Evolutionary conservation across 345 rosid species (phyloP), one percentile per base, ranked within the genome.

Genomic region (Litchi chinensis): DNA sequence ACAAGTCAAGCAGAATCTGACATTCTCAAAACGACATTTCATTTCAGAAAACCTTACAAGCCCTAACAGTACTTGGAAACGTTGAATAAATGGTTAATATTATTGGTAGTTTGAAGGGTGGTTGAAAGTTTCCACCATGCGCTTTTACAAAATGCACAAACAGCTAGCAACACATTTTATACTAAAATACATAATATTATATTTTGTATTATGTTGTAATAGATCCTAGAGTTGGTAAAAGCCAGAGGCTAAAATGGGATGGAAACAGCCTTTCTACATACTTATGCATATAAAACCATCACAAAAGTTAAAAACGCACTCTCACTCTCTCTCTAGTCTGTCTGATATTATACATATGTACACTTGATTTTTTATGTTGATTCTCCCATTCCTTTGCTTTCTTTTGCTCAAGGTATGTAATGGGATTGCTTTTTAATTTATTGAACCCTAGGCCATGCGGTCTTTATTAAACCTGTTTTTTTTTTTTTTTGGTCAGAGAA

Each of bases 221-320:
- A 16, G 62, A 44, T 46, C 32, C 16, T 6, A 32, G 28, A 50
- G 71, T 32, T 46, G 10, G 48, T 52, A 67, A 40, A 21, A 73
- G 69, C 56, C 57, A 73, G 44, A 48, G 48, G 75, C 73, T 65
- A 82, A 78, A 72, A 50, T 69, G 46, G 68, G 46, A 73, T 66
- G 62, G 46, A 37, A 76, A 73, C 78, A 72, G 57, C 60, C 71
- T 37, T 76, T 64, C 32, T 19, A 39, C 77, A 70, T 65, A 59
- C 65, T 73, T 70, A 24, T 59, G 32, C 28, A 70, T 22, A 67
- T 71, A 63, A 81, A 54, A 71, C 65, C 79, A 78, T 54, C 19
- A 65, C n/a, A 81, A 81, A 71, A 75, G 80, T 80, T 78, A 75
- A 84, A 32, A 67, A 44, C 24, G 6, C 16, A 11, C 54, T 57